Conservation (phyloP, 2,329 filamentous ascomycete genomes). For the Aureobasidium sp. region DNA sequence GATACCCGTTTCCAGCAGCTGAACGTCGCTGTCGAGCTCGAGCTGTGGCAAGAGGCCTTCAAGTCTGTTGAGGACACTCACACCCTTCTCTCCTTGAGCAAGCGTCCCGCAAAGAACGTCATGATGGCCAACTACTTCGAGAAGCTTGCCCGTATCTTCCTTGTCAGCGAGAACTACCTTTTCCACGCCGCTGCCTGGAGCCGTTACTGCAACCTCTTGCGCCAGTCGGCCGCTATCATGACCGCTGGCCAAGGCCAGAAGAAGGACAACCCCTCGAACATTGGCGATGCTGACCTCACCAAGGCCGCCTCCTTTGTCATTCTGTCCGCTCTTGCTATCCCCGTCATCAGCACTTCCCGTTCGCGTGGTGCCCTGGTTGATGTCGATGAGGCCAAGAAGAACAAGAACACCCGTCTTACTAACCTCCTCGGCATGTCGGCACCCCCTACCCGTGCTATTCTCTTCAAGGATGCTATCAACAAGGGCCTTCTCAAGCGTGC, state of each 20-base stretch:
- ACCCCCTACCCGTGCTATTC: slow-evolving; percentile 75
- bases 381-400: slow-evolving; percentile 93
- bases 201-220: slow-evolving; percentile 91
- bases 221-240: slow-evolving; percentile 76
- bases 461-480: slow-evolving; percentile 93
- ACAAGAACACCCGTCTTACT: slow-evolving; percentile 95
- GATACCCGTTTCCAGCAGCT: slow-evolving; percentile 98
- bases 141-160: slow-evolving; percentile 96
- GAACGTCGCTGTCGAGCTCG: slow-evolving; percentile 94
- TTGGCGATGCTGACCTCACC: slow-evolving; percentile 82
- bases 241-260: slow-evolving; percentile 82
- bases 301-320: slow-evolving; percentile 94
- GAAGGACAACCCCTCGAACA: slow-evolving; percentile 78
- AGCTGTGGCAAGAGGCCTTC: slow-evolving; percentile 99
- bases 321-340: slow-evolving; percentile 90
- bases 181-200: slow-evolving; percentile 99
- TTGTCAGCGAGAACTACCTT: slow-evolving; percentile 98
- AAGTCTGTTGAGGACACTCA: slow-evolving; percentile 98
- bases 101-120: slow-evolving; percentile 93
- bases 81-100: slow-evolving; percentile 93
- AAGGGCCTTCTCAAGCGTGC: slow-evolving; percentile 91
- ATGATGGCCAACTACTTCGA: slow-evolving; percentile 99
- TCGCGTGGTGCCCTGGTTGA: slow-evolving; percentile 94
- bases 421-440: slow-evolving; percentile 90
- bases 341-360: slow-evolving; percentile 95